Conservation (phyloP, 2,329 filamentous ascomycete species). For the Microdochium bolleyi region DNA sequence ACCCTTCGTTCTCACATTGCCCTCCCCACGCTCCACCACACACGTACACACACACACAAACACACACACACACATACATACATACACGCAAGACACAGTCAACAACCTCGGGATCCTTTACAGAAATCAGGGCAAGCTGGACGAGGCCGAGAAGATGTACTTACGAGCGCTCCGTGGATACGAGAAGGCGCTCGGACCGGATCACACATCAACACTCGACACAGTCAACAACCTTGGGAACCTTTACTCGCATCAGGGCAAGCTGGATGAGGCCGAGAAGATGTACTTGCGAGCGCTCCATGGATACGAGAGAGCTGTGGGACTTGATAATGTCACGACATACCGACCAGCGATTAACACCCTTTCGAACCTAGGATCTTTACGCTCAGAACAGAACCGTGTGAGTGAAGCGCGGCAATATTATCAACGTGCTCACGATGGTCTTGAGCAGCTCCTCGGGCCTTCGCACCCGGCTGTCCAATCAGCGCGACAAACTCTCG, state of each 20-base stretch:
- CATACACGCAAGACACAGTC: background rate
- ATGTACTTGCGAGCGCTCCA: background rate
- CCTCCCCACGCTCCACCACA: background rate
- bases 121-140: background rate
- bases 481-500: background rate
- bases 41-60: background rate
- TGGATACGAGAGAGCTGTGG: background rate
- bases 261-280: background rate
- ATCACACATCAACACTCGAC: slow-evolving; percentile 10
- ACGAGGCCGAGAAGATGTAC: background rate
- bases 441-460: too few relatives aligned
- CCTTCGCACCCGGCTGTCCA: background rate
- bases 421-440: too few relatives aligned
- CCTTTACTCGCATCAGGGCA: slow-evolving; percentile 6
- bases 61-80: background rate
- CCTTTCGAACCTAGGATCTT: background rate
- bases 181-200: background rate
- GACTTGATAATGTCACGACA: background rate
- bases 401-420: too few relatives aligned
- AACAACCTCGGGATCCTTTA: slow-evolving; percentile 1
- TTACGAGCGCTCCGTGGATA: background rate
- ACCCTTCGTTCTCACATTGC: background rate
- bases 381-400: background rate
- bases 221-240: slow-evolving; percentile 7
- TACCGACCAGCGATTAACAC: background rate